These are phyloP conservation scores for Metschnikowia baotianmanensis DNA, from an alignment of 805 yeast genomes.

Conservation along the genomic window DNA sequence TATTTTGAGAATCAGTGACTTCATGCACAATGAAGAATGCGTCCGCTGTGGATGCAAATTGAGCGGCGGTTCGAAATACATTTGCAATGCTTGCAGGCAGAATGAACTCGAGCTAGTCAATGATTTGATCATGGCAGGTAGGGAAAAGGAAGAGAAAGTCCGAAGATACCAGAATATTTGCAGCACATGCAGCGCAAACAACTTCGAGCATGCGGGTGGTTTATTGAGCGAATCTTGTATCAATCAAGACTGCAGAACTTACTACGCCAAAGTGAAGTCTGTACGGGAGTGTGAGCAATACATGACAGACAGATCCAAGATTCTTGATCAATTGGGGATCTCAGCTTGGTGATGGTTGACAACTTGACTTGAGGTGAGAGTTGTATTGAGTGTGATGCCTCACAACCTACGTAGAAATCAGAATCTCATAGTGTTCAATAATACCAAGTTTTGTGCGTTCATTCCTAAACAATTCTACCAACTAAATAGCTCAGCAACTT, in stretches of 20 bases:
- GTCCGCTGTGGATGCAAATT: slow-evolving; percentile 12
- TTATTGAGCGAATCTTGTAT: slow-evolving; percentile 37
- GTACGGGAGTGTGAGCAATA: slow-evolving; percentile 13
- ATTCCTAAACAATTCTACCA: slow-evolving; percentile 2
- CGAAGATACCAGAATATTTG: slow-evolving; percentile 18
- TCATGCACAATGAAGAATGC: slow-evolving; percentile 13
- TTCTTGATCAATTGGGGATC: slow-evolving; percentile 1
- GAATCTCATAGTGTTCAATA: neutral
- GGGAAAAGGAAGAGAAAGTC: slow-evolving; percentile 17
- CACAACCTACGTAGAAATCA: neutral
- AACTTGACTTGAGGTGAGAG: too few species aligned
- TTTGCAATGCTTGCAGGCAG: slow-evolving; percentile 22
- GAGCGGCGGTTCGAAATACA: slow-evolving; percentile 8
- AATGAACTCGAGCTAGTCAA: slow-evolving; percentile 37
- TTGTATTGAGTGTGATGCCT: too few species aligned
- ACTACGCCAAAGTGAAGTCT: slow-evolving; percentile 50
- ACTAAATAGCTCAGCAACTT: neutral
- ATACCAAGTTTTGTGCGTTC: slow-evolving; percentile 4
- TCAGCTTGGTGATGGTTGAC: neutral
- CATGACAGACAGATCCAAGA: slow-evolving; percentile 5
- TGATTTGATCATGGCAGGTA: slow-evolving; percentile 24
- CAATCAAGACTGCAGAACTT: slow-evolving; percentile 66
- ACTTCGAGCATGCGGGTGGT: slow-evolving; percentile 14
- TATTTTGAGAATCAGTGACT: slow-evolving; percentile 12
- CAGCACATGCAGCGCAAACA: slow-evolving; percentile 21